Base-by-base conservation (phyloP, 805 yeast species). In the Tetrapisispora iriomotensis region DNA sequence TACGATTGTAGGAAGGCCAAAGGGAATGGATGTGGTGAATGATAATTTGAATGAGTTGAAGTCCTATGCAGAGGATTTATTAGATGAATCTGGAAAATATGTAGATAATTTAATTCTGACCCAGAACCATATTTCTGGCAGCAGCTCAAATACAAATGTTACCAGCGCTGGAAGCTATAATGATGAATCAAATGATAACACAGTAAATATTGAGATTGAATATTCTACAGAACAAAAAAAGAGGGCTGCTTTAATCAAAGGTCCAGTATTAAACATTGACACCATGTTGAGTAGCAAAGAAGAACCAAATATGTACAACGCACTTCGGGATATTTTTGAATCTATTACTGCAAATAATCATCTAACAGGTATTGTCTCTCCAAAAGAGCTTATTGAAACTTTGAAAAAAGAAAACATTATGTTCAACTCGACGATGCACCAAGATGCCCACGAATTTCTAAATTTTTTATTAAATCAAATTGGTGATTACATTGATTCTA, bases 361-460 rank as follows among this genome's bases (percentile, higher is more conserved):
- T 4, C 67, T 71, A 17, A 77, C 74, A 2, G 97, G 97, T 4
- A 84, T 92, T 2, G 88, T 86, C 0, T 82, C 95, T 1, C 96
- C 97, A 0, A 65, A 69, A 22, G 71, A 74, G 48, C 72, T 92
- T 36, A 74, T 92, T 32, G 80, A 77, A 34, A 79, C 80, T 38
- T 66, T 90, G 39, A 90, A 86, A 58, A 73, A 73, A 41, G 88
- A 84, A 47, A 92, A 90, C 56, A 83, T 79, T 49, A 65, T 90
- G 51, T 92, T 92, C 60, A 69, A 95, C 45, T 80, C 86, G 41
- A 78, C 83, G 31, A 88, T 87, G 95, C 98, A 92, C 58, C 98
- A 92, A 57, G 98, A 92, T 66, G 96, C 97, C 5, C 98, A 92
- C 61, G 98, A 92, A 62, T 92, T 92, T 60, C 71, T 88, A 55